These are phyloP conservation scores for Trichoderma harzianum DNA, from an alignment of 2,329 filamentous ascomycete species.

Conservation along the genomic window DNA sequence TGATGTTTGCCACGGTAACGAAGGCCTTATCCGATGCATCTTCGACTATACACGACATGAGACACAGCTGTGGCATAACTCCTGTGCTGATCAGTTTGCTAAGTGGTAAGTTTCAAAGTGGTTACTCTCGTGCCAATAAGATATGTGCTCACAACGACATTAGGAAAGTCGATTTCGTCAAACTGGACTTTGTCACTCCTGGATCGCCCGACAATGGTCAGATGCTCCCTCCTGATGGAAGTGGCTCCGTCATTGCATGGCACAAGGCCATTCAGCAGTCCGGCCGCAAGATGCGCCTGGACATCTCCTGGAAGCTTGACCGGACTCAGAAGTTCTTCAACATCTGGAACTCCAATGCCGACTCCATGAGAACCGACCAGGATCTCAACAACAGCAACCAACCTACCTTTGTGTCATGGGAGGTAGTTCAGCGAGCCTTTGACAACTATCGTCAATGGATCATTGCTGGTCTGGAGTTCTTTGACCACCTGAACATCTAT, in stretches of 20 bases:
- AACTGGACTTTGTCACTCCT: slow-evolving; percentile 23
- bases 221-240: slow-evolving; percentile 20
- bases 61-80: slow-evolving; percentile 22
- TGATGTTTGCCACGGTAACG: slow-evolving; percentile 21
- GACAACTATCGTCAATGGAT: slow-evolving; percentile 24
- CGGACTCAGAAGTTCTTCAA: slow-evolving; percentile 21
- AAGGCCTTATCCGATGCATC: slow-evolving; percentile 22
- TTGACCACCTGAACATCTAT: slow-evolving; percentile 19
- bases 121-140: not conserved
- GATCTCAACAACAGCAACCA: slow-evolving; percentile 22
- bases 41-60: slow-evolving; percentile 21
- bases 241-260: slow-evolving; percentile 21
- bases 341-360: slow-evolving; percentile 22
- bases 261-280: slow-evolving; percentile 21
- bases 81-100: slow-evolving; percentile 21
- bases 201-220: slow-evolving; percentile 24
- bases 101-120: slow-evolving; percentile 17
- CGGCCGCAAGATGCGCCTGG: slow-evolving; percentile 22
- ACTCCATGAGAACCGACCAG: slow-evolving; percentile 24
- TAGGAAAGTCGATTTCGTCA: slow-evolving; percentile 24
- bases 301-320: slow-evolving; percentile 24
- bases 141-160: not conserved
- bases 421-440: slow-evolving; percentile 21
- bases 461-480: slow-evolving; percentile 20
- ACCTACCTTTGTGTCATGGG: slow-evolving; percentile 20